Evolutionary conservation across 352 stramenopile species (phyloP), one percentile per base, ranked within the genome.

Genomic region (Blastocystis hominis): DNA sequence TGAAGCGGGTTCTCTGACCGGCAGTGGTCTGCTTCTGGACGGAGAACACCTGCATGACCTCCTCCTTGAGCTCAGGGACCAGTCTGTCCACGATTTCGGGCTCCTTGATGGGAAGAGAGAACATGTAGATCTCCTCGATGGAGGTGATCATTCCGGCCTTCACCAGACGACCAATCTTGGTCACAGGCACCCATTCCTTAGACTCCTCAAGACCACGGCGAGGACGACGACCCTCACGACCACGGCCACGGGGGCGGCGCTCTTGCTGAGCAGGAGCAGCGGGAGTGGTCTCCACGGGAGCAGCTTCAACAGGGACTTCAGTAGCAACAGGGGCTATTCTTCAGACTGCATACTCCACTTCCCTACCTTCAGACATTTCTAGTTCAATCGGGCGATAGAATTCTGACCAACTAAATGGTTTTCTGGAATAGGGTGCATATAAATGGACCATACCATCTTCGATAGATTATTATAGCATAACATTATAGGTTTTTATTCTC

Each of bases 1-100:
- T 99, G 94, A 99, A 99, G 87, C 97, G 94, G 89, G 97, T 99
- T 88, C 97, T 93, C 93, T 99, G 97, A 93, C 97, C 97, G 88
- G 97, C 97, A 59, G 95, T 98, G 69, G 95, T 98, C 92, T 98
- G 96, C 94, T 99, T 99, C 92, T 99, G 96, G 75, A 99, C 96
- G 84, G 96, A 96, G 95, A 98, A 98, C 93, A 99, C 98, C 93
- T 98, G 98, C 96, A 98, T 98, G 72, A 98, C 96, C 90, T 99
- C 97, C 91, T 99, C 97, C 91, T 98, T 97, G 81, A 99, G 95
- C 91, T 94, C 95, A 6, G 77, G 54, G 62, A 70, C 44, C 54
- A 84, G 44, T 36, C 97, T 94, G 92, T 99, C 98, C 89, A 99
- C 96, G 91, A 98, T 98, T 91, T 98, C 94, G 89, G 93, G 96